Evolutionary conservation across 2,329 filamentous ascomycete genomes (phyloP).

Genomic region (Lachnellula arida): DNA sequence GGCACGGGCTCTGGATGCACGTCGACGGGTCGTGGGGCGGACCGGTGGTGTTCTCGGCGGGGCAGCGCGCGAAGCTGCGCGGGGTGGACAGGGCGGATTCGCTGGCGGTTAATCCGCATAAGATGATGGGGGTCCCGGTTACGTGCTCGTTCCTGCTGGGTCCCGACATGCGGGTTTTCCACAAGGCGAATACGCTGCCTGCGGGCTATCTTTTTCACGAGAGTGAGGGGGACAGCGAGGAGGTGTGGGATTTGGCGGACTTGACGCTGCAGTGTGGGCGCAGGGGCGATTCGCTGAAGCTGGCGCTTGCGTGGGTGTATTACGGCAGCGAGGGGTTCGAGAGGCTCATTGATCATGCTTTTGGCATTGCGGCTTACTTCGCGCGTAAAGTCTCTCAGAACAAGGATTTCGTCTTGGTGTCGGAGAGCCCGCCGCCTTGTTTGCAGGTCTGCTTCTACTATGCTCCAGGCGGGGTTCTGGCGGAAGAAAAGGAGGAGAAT

Average conservation of each 20-base stretch:
- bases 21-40: conserved; percentile 92
- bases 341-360: conserved; percentile 65
- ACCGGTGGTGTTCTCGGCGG: conserved; percentile 69
- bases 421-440: conserved; percentile 74
- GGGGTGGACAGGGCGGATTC: conserved; percentile 74
- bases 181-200: conserved; percentile 76
- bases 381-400: conserved; percentile 47
- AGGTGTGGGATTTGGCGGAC: conserved; percentile 86
- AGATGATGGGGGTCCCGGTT: conserved; percentile 89
- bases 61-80: conserved; percentile 57
- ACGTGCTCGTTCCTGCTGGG: conserved; percentile 88
- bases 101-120: conserved; percentile 88
- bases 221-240: conserved; percentile 39
- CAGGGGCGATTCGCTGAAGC: conserved; percentile 77
- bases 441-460: conserved; percentile 96
- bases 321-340: conserved; percentile 75
- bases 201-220: conserved; percentile 82
- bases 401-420: conserved; percentile 65
- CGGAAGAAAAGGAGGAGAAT: conserved; percentile 41
- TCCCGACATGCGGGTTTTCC: conserved; percentile 70
- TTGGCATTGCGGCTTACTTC: conserved; percentile 66
- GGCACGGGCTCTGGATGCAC: conserved; percentile 81
- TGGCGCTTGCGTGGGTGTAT: conserved; percentile 86
- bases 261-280: conserved; percentile 91
- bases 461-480: conserved; percentile 51